A percentile compares a stretch with the other conserved stretches of the same genome.
Evolutionary conservation across 2,329 filamentous ascomycete species (phyloP).

Genomic region (Venturia carpophila): DNA sequence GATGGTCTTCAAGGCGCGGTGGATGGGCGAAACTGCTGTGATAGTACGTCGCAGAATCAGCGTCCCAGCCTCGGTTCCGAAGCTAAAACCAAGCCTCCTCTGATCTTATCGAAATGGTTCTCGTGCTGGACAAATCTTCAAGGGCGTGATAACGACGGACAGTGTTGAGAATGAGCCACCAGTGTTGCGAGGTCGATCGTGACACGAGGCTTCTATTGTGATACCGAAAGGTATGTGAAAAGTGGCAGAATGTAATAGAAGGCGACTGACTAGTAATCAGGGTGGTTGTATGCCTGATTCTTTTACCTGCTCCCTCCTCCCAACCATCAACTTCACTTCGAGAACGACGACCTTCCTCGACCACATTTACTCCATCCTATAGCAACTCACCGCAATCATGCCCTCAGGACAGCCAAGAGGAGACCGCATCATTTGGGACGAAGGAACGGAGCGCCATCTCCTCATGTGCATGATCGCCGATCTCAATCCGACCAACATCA

Average conservation of each 20-base stretch:
- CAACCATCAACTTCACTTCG: not conserved
- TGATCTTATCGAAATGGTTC: not conserved
- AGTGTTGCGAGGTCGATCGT: not conserved
- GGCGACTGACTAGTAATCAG: not conserved
- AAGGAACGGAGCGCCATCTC: constrained; percentile 16
- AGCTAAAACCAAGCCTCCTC: not conserved
- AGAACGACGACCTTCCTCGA: not conserved
- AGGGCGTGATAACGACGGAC: too few species aligned
- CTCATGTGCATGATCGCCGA: constrained; percentile 15
- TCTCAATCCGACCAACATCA: not conserved
- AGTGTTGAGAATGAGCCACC: not conserved
- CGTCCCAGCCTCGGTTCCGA: not conserved
- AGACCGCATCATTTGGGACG: constrained; percentile 16
- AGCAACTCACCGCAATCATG: not conserved
- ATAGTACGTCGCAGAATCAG: not conserved
- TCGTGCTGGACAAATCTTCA: not conserved
- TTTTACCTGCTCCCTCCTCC: not conserved
- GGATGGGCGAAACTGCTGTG: too few species aligned
- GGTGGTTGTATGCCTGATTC: too few species aligned
- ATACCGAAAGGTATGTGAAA: not conserved
- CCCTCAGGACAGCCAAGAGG: constrained; percentile 14
- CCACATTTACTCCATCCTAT: not conserved
- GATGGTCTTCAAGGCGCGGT: too few species aligned
- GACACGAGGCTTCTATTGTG: not conserved
- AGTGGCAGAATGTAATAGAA: not conserved